Conservation (phyloP, 2,329 filamentous ascomycete species). For the Aspergillus tubingensis region DNA sequence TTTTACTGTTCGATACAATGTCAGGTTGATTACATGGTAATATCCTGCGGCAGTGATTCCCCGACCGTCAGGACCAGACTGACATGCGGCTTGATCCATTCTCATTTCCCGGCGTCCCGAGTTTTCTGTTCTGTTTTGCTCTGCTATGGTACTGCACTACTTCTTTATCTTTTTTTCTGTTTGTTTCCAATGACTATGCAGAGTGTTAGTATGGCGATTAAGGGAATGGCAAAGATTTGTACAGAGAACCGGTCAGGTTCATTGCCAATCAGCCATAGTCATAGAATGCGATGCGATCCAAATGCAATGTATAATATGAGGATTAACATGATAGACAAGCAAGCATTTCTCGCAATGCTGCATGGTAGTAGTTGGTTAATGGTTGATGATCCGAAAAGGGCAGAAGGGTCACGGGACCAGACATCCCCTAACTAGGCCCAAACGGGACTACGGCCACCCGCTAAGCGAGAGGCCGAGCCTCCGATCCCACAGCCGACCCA, state of each 20-base stretch:
- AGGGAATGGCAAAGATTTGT: neutral
- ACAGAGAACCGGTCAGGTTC: neutral
- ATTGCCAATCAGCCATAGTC: neutral
- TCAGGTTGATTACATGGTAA: slow-evolving; percentile 15
- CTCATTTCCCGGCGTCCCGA: slow-evolving; percentile 13
- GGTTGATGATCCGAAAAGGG: slow-evolving; percentile 17
- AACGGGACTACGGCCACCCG: slow-evolving; percentile 23
- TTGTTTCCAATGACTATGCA: slow-evolving; percentile 13
- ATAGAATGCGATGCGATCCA: neutral
- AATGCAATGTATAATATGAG: neutral
- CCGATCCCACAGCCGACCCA: slow-evolving; percentile 30
- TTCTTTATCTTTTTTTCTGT: neutral
- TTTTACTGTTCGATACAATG: slow-evolving; percentile 14
- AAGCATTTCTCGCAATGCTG: too few relatives aligned
- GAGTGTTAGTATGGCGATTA: neutral
- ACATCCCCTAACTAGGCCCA: slow-evolving; percentile 33
- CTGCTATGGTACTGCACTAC: neutral
- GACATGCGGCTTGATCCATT: slow-evolving; percentile 9
- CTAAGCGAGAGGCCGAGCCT: slow-evolving; percentile 38
- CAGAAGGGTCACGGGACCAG: slow-evolving; percentile 33
- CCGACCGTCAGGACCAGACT: neutral
- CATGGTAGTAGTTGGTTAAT: neutral
- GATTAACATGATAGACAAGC: neutral
- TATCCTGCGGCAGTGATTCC: neutral
- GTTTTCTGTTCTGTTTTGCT: slow-evolving; percentile 1